Evolutionary conservation across 2,329 filamentous ascomycete genomes (phyloP), one percentile per base, ranked within the genome.

Genomic region (Paecilomyces niveus): DNA sequence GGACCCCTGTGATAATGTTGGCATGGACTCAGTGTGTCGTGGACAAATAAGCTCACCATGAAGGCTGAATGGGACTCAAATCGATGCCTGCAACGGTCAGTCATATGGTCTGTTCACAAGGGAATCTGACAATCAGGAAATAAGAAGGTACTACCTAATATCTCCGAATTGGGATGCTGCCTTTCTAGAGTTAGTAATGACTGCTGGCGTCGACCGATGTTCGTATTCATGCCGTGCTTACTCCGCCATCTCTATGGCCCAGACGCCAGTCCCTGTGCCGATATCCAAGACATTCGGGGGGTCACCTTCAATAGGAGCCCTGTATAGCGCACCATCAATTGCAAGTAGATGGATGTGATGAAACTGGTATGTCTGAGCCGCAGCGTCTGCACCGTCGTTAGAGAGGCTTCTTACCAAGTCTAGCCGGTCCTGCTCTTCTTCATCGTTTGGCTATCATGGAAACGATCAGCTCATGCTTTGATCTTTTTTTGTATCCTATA

Each of bases 241-340:
- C 50, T 18, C 62, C 62, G 62, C 67, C 53, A 68, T 62, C 31
- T 64, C 58, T 11, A 65, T 67, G 22, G 67, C 64, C 67, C 67
- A 69, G 29, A 63, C 59, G 11, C 67, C 67, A 3, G 65, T 69
- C 21, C 67, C 67, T 8, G 67, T 67, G 3, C 67, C 67, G 24
- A 69, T 52, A 54, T 69, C 67, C 8, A 69, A 51, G 29, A 68
- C 62, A 7, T 62, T 24, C 13, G 22, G 21, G 3, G 50, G 50
- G 13, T 52, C 50, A 11, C 22, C 21, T 24, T 52, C 50, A 26
- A 52, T 26, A 2, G 50, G 21, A 29, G 50, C 50, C 24, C 21
- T 24, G 26, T 52, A 52, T 13, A 52, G 21, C 22, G 50, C 50
- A n/a, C 50, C 22, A 52, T 24, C 50, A 6, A 52, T 22, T 13